A percentile compares a stretch with the other conserved stretches of the same genome.
These are phyloP conservation scores for Mycena metata DNA, from an alignment of 768 basidiomycete genomes.

Conservation along the genomic window DNA sequence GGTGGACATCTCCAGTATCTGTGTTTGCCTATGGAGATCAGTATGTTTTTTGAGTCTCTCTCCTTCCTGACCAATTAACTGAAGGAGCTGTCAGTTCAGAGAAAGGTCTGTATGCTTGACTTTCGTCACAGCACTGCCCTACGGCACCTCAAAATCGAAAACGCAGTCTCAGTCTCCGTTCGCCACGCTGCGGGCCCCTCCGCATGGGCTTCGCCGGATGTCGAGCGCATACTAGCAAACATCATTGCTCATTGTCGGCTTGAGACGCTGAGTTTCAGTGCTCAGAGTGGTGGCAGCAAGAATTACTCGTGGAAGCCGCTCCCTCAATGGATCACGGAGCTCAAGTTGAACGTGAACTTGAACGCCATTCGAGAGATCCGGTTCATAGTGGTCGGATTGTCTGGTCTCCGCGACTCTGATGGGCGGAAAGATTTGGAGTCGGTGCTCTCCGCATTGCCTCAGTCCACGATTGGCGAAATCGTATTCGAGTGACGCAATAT, in stretches of 20 bases:
- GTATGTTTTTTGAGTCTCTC: background rate
- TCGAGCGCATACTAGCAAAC: background rate
- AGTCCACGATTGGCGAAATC: no score
- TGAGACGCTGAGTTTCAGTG: background rate
- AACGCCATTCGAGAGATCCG: background rate
- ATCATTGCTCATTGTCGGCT: background rate
- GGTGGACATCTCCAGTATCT: background rate
- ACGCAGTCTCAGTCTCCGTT: background rate
- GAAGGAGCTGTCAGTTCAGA: background rate
- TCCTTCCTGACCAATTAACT: background rate
- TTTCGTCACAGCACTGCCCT: background rate
- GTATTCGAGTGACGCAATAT: no score
- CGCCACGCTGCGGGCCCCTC: background rate
- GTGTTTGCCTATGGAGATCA: background rate
- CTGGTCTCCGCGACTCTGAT: background rate
- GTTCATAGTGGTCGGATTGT: slow-evolving; percentile 4
- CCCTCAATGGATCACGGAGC: background rate
- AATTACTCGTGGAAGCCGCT: background rate
- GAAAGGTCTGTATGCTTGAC: background rate
- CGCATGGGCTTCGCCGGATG: background rate
- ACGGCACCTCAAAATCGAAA: background rate
- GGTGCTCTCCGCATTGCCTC: background rate
- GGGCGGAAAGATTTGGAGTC: background rate
- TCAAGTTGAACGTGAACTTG: background rate
- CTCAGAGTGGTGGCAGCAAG: background rate